A percentile compares a stretch with the other conserved stretches of the same genome.
phyloP scores from a whole-genome alignment of 345 rosid species.

The Lumnitzera littorea region DNA sequence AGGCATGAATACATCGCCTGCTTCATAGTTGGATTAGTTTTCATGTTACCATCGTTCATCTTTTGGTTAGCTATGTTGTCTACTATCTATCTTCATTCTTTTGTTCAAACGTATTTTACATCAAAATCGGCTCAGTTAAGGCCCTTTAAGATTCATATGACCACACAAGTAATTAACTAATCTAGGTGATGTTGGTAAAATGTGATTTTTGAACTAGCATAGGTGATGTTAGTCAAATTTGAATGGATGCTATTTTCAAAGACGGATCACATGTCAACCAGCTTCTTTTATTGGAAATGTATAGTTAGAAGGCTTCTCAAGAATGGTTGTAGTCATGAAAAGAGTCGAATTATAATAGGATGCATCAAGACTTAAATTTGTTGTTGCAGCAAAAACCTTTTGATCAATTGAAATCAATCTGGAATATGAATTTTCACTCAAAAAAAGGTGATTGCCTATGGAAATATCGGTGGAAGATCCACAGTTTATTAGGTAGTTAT shows the following conservation, averaged over 20 bases:
- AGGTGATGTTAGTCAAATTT: too few relatives aligned
- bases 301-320: conserved; percentile 32
- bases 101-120: too few relatives aligned
- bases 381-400: conserved; percentile 11
- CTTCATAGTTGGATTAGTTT: too few relatives aligned
- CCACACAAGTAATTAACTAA: too few relatives aligned
- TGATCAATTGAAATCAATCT: conserved; percentile 17
- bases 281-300: conserved; percentile 35
- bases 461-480: conserved; percentile 49
- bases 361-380: conserved; percentile 19
- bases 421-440: conserved; percentile 26
- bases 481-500: conserved; percentile 53
- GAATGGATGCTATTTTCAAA: conserved; percentile 3
- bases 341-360: conserved; percentile 28
- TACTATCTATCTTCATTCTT: too few relatives aligned
- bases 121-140: too few relatives aligned
- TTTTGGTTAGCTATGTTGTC: too few relatives aligned
- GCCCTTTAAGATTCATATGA: too few relatives aligned
- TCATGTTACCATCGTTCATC: too few relatives aligned
- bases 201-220: too few relatives aligned
- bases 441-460: conserved; percentile 34
- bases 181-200: too few relatives aligned
- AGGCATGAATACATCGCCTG: too few relatives aligned
- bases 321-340: conserved; percentile 50
- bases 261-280: conserved; percentile 65